Evolutionary conservation across 176 grass and related monocot genomes (phyloP).

Genomic region (Oryza meyeriana): DNA sequence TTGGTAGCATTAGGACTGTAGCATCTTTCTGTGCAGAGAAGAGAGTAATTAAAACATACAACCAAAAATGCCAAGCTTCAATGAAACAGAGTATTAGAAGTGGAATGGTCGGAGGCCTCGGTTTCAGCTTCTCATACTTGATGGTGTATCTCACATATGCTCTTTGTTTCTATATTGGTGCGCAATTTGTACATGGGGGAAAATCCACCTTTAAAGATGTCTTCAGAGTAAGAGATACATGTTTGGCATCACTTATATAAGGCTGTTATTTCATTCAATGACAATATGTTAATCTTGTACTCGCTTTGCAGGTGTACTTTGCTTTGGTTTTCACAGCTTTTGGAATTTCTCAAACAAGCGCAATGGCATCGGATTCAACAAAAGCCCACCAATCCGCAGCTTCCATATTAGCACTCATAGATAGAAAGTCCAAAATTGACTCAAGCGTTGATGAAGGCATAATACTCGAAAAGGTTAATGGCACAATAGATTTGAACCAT

Average conservation of each 20-base stretch:
- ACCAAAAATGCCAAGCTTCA: conserved; percentile 48
- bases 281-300: not conserved
- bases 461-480: conserved; percentile 40
- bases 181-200: conserved; percentile 31
- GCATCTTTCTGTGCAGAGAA: conserved; percentile 65
- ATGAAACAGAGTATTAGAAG: conserved; percentile 54
- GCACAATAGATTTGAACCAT: conserved; percentile 49
- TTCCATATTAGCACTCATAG: conserved; percentile 58
- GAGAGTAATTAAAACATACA: conserved; percentile 42
- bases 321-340: conserved; percentile 56
- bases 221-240: conserved; percentile 44
- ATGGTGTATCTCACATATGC: conserved; percentile 50
- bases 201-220: conserved; percentile 57
- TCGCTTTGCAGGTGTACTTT: conserved; percentile 48
- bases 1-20: conserved; percentile 48
- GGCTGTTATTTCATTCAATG: not conserved
- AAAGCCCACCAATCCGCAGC: conserved; percentile 47
- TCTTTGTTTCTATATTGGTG: conserved; percentile 71
- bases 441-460: conserved; percentile 44
- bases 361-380: conserved; percentile 45
- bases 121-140: conserved; percentile 49
- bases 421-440: conserved; percentile 61
- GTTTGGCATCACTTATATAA: conserved; percentile 22
- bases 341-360: conserved; percentile 58
- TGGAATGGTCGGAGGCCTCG: conserved; percentile 47